These are phyloP conservation scores for Globisporangium yorkense DNA, from an alignment of 352 stramenopile genomes.

Conservation along the genomic window DNA sequence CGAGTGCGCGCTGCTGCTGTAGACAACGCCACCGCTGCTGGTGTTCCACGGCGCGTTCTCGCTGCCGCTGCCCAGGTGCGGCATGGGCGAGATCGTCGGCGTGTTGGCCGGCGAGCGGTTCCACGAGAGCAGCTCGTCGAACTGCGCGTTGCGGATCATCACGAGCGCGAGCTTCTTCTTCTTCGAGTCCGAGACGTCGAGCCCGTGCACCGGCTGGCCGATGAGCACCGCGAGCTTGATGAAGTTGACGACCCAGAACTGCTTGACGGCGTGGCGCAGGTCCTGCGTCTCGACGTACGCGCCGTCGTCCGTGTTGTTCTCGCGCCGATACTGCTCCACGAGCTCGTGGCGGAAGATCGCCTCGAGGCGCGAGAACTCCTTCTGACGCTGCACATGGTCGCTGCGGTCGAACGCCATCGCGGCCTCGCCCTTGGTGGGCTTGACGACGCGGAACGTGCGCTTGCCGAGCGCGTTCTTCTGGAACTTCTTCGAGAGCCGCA, in stretches of 20 bases:
- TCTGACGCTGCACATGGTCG: slow-evolving; percentile 61
- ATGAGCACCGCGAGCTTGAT: slow-evolving; percentile 77
- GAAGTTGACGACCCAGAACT: slow-evolving; percentile 85
- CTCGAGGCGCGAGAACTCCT: slow-evolving; percentile 66
- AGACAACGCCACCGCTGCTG: neutral
- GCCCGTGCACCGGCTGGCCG: slow-evolving; percentile 61
- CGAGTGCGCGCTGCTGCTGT: slow-evolving; percentile 1
- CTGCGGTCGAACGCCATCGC: slow-evolving; percentile 64
- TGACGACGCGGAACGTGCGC: slow-evolving; percentile 74
- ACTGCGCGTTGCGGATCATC: slow-evolving; percentile 72
- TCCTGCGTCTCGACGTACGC: slow-evolving; percentile 65
- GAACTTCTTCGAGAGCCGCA: slow-evolving; percentile 87
- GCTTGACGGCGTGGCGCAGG: slow-evolving; percentile 67
- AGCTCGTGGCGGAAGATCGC: slow-evolving; percentile 77
- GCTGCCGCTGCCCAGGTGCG: slow-evolving; percentile 8
- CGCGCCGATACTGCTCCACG: slow-evolving; percentile 70
- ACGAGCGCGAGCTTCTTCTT: slow-evolving; percentile 78
- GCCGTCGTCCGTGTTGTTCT: slow-evolving; percentile 81
- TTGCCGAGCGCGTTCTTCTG: slow-evolving; percentile 87
- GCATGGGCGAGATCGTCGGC: slow-evolving; percentile 36
- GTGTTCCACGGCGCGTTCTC: slow-evolving; percentile 20
- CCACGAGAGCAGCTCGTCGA: slow-evolving; percentile 69
- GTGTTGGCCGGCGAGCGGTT: slow-evolving; percentile 34
- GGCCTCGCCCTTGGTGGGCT: slow-evolving; percentile 53
- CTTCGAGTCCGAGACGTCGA: slow-evolving; percentile 77